Evolutionary conservation across 805 yeast genomes (phyloP).

Genomic region (Starmerella floricola): DNA sequence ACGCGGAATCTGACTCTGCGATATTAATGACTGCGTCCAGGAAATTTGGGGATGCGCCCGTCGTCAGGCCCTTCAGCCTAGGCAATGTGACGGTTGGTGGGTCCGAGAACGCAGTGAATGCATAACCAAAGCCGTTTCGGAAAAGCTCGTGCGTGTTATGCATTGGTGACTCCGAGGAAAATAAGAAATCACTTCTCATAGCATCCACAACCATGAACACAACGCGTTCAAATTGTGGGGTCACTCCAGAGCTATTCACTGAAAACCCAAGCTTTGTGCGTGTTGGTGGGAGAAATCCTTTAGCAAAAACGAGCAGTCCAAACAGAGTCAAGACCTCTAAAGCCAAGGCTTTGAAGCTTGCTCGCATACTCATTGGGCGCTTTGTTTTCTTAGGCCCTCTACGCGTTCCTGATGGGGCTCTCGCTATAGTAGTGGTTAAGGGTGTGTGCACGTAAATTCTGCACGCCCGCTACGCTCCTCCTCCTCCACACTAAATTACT

Average conservation of each 20-base stretch:
- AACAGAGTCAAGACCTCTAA: slow-evolving; percentile 32
- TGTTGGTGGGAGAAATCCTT: slow-evolving; percentile 90
- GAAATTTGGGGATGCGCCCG: slow-evolving; percentile 90
- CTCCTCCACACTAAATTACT: no score
- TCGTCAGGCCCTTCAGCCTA: slow-evolving; percentile 55
- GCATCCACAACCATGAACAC: slow-evolving; percentile 89
- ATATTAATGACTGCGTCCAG: slow-evolving; percentile 88
- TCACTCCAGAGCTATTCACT: slow-evolving; percentile 16
- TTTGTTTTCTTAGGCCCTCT: no score
- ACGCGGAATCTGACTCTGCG: slow-evolving; percentile 72
- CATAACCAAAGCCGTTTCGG: slow-evolving; percentile 57
- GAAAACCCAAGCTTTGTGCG: slow-evolving; percentile 50
- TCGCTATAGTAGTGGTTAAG: no score
- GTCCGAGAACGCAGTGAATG: slow-evolving; percentile 80
- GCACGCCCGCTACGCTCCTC: no score
- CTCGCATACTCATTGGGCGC: neutral
- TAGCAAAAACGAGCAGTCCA: slow-evolving; percentile 53
- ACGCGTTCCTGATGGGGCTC: no score
- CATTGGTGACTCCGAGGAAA: slow-evolving; percentile 51
- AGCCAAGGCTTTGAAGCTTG: slow-evolving; percentile 2
- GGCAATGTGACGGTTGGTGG: slow-evolving; percentile 98
- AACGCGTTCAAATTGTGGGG: slow-evolving; percentile 48
- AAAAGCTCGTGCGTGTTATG: slow-evolving; percentile 51
- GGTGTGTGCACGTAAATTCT: no score
- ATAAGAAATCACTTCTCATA: slow-evolving; percentile 76